phyloP scores from a whole-genome alignment of 495 filamentous ascomycete species.

The Hamigera avellanea region DNA sequence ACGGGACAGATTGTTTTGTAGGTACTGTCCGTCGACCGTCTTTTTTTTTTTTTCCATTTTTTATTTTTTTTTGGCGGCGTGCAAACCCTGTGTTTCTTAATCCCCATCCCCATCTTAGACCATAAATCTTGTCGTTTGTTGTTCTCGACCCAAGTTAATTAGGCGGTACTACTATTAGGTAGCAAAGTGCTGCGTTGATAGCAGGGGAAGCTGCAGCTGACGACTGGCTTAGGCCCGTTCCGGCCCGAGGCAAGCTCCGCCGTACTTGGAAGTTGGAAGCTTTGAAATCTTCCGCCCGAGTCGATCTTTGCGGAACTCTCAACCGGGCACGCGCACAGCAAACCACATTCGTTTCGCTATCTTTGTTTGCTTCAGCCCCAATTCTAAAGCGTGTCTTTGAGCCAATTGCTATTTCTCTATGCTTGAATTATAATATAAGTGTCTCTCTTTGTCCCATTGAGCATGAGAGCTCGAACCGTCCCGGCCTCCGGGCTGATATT shows the following conservation, averaged over 20 bases:
- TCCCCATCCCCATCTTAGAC: neutral
- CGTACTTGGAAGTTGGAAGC: neutral
- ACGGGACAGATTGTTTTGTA: slow-evolving; percentile 5
- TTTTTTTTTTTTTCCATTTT: slow-evolving; percentile 5
- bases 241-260: neutral
- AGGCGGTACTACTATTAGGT: no score
- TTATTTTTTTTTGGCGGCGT: slow-evolving; percentile 9
- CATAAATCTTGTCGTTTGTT: no score
- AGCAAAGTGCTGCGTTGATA: no score
- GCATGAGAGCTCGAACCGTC: slow-evolving; percentile 32
- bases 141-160: no score
- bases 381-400: no score
- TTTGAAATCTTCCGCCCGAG: neutral
- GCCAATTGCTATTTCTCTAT: slow-evolving; percentile 4
- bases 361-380: no score
- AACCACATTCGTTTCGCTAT: no score
- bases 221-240: no score
- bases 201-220: no score
- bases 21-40: slow-evolving; percentile 4
- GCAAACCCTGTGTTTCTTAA: slow-evolving; percentile 3
- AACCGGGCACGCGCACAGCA: no score
- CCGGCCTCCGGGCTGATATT: slow-evolving; percentile 29
- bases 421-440: slow-evolving; percentile 1
- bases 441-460: slow-evolving; percentile 10
- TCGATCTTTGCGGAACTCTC: neutral